Percentiles rank a stretch among this genome's conserved stretches.
phyloP scores from a whole-genome alignment of 805 yeast species.

The Spathaspora sp. region DNA sequence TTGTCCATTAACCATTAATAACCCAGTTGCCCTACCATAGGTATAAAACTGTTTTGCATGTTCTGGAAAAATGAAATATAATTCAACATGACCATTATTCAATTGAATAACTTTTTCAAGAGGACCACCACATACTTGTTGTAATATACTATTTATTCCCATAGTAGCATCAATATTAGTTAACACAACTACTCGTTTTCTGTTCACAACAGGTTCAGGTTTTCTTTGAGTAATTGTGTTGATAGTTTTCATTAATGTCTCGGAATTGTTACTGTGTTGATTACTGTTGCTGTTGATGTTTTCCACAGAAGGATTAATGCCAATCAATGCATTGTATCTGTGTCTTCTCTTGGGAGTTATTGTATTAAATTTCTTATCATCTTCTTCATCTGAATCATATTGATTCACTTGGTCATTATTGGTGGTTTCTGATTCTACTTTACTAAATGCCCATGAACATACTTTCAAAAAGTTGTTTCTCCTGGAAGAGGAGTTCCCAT shows the following conservation, averaged over 20 bases:
- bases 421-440: constrained; percentile 2
- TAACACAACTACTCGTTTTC: constrained; percentile 1
- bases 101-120: constrained; percentile 46
- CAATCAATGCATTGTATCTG: not conserved
- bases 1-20: constrained; percentile 58
- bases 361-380: not conserved
- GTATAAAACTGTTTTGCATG: constrained; percentile 54
- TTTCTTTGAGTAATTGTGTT: not conserved
- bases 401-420: not conserved
- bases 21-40: constrained; percentile 45
- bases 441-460: constrained; percentile 8
- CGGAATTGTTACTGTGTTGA: not conserved
- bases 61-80: constrained; percentile 50
- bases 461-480: constrained; percentile 8
- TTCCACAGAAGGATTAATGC: constrained; percentile 5
- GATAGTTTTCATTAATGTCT: not conserved
- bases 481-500: not conserved
- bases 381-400: not conserved
- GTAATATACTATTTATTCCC: constrained; percentile 47
- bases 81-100: constrained; percentile 27
- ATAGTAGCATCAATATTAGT: constrained; percentile 17
- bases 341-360: not conserved
- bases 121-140: constrained; percentile 68
- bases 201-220: not conserved
- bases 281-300: constrained; percentile 1